Evolutionary conservation across 2,329 filamentous ascomycete genomes (phyloP).

Genomic region (Penicillium sp.): DNA sequence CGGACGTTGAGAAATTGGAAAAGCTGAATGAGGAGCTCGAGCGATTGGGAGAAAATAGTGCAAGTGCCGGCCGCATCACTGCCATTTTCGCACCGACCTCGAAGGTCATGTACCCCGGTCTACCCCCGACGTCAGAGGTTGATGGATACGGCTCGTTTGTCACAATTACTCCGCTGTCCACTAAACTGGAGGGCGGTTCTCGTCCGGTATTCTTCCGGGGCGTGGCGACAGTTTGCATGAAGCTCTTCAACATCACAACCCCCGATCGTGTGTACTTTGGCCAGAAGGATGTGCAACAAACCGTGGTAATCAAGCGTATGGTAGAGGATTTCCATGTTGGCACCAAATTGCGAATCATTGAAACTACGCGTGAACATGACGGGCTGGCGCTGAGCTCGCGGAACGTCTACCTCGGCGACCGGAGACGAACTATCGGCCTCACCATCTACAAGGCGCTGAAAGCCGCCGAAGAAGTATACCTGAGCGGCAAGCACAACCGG

Average conservation of each 20-base stretch:
- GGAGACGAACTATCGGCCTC: constrained; percentile 68
- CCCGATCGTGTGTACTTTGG: constrained; percentile 87
- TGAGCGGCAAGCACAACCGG: constrained; percentile 53
- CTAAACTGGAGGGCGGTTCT: constrained; percentile 77
- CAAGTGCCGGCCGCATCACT: constrained; percentile 62
- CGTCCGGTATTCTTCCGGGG: constrained; percentile 94
- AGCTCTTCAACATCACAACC: constrained; percentile 78
- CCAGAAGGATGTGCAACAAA: constrained; percentile 97
- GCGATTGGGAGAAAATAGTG: constrained; percentile 45
- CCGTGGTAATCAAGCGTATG: constrained; percentile 81
- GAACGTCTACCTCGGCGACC: constrained; percentile 84
- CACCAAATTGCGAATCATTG: constrained; percentile 68
- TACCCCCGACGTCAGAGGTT: constrained; percentile 69
- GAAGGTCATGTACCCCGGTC: constrained; percentile 80
- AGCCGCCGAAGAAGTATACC: constrained; percentile 68
- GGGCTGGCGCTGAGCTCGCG: constrained; percentile 88
- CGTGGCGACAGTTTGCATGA: constrained; percentile 95
- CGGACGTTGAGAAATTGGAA: constrained; percentile 67
- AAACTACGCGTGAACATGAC: constrained; percentile 73
- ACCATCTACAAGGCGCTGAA: constrained; percentile 69
- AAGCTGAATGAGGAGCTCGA: constrained; percentile 70
- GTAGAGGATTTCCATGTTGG: constrained; percentile 83
- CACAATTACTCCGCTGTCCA: constrained; percentile 79
- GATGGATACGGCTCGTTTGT: constrained; percentile 84
- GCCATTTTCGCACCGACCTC: constrained; percentile 86